Conservation (phyloP, 805 yeast genomes). For the Candida chilensis region DNA sequence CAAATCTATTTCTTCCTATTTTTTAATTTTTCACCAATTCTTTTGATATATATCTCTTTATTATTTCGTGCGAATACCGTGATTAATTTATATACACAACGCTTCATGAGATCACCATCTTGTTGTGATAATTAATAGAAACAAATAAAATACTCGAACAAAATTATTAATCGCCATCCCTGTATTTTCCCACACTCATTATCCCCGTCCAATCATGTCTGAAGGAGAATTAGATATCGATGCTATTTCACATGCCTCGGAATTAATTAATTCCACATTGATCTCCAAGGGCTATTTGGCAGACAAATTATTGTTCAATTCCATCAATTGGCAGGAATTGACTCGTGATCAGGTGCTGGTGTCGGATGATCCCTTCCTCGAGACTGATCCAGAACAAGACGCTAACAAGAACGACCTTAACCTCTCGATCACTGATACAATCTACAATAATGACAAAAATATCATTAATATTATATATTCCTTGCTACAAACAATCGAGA, state of each 20-base stretch:
- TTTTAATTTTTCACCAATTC: too few relatives aligned
- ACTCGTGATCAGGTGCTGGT: slow-evolving; percentile 13
- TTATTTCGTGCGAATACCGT: background rate
- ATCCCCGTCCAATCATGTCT: too few relatives aligned
- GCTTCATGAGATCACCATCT: too few relatives aligned
- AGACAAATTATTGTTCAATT: slow-evolving; percentile 17
- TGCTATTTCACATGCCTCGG: slow-evolving; percentile 24
- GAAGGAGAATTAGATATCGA: slow-evolving; percentile 14
- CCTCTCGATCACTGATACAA: slow-evolving; percentile 14
- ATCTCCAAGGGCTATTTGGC: slow-evolving; percentile 23
- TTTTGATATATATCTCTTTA: background rate
- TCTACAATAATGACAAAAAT: slow-evolving; percentile 26
- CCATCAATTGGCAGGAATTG: slow-evolving; percentile 23
- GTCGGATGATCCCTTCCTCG: slow-evolving; percentile 2
- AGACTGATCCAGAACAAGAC: slow-evolving; percentile 3
- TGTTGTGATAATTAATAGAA: too few relatives aligned
- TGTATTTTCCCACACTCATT: too few relatives aligned
- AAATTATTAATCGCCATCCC: too few relatives aligned
- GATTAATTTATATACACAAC: background rate
- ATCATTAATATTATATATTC: slow-evolving; percentile 26
- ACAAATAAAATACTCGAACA: too few relatives aligned
- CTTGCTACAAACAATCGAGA: slow-evolving; percentile 17
- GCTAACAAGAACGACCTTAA: slow-evolving; percentile 3
- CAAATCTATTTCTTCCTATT: too few relatives aligned
- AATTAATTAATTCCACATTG: slow-evolving; percentile 22